phyloP scores from a whole-genome alignment of 768 basidiomycete genomes.

The Mycena indigotica region DNA sequence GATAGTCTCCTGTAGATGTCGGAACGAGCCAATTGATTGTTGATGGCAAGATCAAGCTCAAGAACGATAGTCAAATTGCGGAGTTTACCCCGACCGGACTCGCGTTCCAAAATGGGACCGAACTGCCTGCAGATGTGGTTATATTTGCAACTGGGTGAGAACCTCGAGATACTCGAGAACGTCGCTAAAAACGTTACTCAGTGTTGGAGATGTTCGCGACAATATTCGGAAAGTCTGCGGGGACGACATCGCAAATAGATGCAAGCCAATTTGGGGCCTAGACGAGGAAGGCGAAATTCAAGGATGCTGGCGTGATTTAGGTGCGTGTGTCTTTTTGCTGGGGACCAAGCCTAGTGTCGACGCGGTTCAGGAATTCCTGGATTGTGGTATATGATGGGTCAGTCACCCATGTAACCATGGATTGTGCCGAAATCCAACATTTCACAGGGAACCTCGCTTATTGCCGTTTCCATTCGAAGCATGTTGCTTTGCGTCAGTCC shows the following conservation, averaged over 20 bases:
- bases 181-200: conserved; percentile 24
- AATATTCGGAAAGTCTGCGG: conserved; percentile 49
- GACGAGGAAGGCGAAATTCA: conserved; percentile 65
- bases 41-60: conserved; percentile 71
- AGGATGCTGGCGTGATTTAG: conserved; percentile 52
- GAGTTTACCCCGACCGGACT: conserved; percentile 46
- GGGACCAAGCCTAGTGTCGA: neutral
- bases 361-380: conserved; percentile 34
- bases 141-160: conserved; percentile 62
- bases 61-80: conserved; percentile 57
- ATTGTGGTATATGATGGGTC: conserved; percentile 65
- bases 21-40: conserved; percentile 63
- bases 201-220: conserved; percentile 46
- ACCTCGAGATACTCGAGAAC: neutral
- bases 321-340: conserved; percentile 22
- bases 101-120: conserved; percentile 50
- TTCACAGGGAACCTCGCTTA: conserved; percentile 55
- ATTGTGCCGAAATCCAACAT: neutral
- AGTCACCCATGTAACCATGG: neutral
- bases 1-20: conserved; percentile 39
- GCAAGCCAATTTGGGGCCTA: conserved; percentile 65
- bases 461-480: conserved; percentile 63
- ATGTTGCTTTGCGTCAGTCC: conserved; percentile 62
- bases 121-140: conserved; percentile 54
- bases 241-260: conserved; percentile 42